Evolutionary conservation across 768 basidiomycete species (phyloP), one percentile per base, ranked within the genome.

Genomic region (Lanmaoa pseudosensibilis): DNA sequence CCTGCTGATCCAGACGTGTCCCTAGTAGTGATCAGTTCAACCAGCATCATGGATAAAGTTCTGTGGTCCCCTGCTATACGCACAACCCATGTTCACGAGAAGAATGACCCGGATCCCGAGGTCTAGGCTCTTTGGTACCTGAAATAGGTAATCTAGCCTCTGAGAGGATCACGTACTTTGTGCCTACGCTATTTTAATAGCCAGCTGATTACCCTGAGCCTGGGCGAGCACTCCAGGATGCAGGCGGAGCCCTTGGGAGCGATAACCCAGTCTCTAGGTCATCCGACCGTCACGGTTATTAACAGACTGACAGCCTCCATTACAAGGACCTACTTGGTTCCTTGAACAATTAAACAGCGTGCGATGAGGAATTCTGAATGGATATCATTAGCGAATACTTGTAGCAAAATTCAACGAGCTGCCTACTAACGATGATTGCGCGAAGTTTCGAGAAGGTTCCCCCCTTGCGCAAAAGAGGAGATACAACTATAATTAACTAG

Each of bases 391-490:
- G 40, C 19, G 40, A 21, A 41, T 41, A 41, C 39, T 21, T 41
- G n/a, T 41, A 44, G 10, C 4, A 27, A 8, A 44, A 25, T 25
- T 3, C 25, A 25, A 25, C 3, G 25, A 25, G 25, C 25, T 25
- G 30, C 30, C 43, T 36, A 12, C 25, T 11, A 25, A 44, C 6
- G 30, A 50, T 39, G 10, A 10, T 37, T 52, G 57, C 49, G 25
- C 43, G 59, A 73, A 71, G 50, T 43, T 71, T 71, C 70, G 67
- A 73, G 70, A 71, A 71, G 39, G 63, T 71, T 69, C 27, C 71
- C 27, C 71, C 18, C 21, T 38, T 16, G 16, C 16, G 47, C 40
- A 49, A 45, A 55, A 52, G 52, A 38, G 59, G 58, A 40, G 56
- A 57, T 47, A 27, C 27, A 6, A 27, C 27, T 27, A 27, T 27